phyloP scores from a whole-genome alignment of 1,284 basidiomycete species.

The Heterobasidion occidentale region DNA sequence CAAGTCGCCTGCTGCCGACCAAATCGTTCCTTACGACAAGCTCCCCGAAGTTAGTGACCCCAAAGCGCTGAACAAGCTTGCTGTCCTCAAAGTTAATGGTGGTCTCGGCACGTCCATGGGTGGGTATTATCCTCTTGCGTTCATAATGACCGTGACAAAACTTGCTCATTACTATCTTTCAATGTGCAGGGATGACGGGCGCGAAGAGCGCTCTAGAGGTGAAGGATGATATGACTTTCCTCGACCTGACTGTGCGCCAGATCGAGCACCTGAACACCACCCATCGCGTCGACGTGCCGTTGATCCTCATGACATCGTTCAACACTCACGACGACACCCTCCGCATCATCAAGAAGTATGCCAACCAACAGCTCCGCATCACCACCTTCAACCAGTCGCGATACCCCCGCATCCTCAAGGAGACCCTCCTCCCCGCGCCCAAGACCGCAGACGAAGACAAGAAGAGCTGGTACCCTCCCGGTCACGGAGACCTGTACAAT shows the following conservation, averaged over 20 bases:
- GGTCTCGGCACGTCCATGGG: constrained; percentile 95
- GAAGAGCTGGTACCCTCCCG: constrained; percentile 93
- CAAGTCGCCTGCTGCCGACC: constrained; percentile 84
- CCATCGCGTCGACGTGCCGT: constrained; percentile 74
- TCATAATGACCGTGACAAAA: neutral
- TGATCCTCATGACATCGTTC: constrained; percentile 99
- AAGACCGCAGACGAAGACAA: constrained; percentile 82
- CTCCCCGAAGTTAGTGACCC: constrained; percentile 54
- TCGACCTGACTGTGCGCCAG: constrained; percentile 91
- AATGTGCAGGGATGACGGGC: constrained; percentile 69
- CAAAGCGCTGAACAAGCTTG: constrained; percentile 80
- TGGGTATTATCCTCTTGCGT: constrained; percentile 18
- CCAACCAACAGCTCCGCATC: constrained; percentile 90
- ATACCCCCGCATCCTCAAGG: constrained; percentile 92
- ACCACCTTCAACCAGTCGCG: constrained; percentile 94
- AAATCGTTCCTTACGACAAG: constrained; percentile 79
- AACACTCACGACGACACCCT: constrained; percentile 94
- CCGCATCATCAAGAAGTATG: constrained; percentile 97
- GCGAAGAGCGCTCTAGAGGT: constrained; percentile 86
- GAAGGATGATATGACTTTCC: constrained; percentile 96
- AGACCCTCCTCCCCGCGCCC: constrained; percentile 82
- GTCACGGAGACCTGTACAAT: constrained; percentile 92
- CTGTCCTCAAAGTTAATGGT: constrained; percentile 96
- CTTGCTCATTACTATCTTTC: neutral
- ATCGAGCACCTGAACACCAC: constrained; percentile 82